A percentile compares a stretch with the other conserved stretches of the same genome.
phyloP scores from a whole-genome alignment of 371 early-diverging fungal genomes.

The Parasitella parasitica region DNA sequence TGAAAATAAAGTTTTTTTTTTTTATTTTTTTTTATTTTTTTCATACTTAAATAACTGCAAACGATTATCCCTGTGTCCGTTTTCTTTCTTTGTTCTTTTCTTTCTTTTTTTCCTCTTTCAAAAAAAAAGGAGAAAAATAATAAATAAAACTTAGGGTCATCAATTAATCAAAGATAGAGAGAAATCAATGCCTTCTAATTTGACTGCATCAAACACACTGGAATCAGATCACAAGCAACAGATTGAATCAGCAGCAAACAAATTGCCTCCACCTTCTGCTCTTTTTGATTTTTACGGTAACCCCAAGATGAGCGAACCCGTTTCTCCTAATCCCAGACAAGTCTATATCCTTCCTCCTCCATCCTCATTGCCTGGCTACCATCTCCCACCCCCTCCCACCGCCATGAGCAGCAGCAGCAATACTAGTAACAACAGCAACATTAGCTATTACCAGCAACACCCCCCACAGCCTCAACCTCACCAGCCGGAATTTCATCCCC shows the following conservation, averaged over 20 bases:
- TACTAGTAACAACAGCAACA: neutral
- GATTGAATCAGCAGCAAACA: slow-evolving; percentile 1
- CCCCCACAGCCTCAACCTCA: slow-evolving; percentile 5
- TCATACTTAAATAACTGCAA: neutral
- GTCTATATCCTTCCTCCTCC: slow-evolving; percentile 45
- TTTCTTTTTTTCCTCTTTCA: neutral
- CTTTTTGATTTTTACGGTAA: slow-evolving; percentile 17
- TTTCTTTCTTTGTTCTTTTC: neutral
- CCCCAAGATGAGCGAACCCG: neutral
- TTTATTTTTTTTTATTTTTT: neutral
- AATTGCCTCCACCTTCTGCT: slow-evolving; percentile 32
- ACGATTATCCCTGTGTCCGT: neutral
- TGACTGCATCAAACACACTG: neutral
- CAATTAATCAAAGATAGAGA: neutral
- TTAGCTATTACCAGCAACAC: neutral
- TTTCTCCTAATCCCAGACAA: slow-evolving; percentile 24
- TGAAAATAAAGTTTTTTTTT: slow-evolving; percentile 7
- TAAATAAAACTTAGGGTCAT: neutral
- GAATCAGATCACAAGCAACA: slow-evolving; percentile 8
- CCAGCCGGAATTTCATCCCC: slow-evolving; percentile 6
- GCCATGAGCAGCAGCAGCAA: neutral
- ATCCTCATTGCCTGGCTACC: slow-evolving; percentile 37
- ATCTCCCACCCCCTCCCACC: slow-evolving; percentile 18
- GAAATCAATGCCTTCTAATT: slow-evolving; percentile 1
- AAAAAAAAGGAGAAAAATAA: neutral